Evolutionary conservation across 2,329 filamentous ascomycete species (phyloP).

Genomic region (Fusarium sp.): DNA sequence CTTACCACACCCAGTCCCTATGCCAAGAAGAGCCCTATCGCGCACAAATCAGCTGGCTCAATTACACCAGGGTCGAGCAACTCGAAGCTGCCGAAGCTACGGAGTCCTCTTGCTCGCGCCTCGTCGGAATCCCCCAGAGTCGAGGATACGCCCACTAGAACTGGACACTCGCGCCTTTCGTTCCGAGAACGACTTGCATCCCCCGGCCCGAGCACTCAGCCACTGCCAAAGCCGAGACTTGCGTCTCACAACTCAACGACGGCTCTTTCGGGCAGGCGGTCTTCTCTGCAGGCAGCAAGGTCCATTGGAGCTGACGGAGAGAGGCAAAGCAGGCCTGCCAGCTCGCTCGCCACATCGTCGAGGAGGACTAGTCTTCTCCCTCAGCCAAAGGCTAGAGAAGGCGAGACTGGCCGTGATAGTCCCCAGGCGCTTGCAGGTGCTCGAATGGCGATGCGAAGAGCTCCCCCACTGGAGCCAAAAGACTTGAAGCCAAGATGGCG

Average conservation of each 20-base stretch:
- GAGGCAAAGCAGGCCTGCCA: slow-evolving; percentile 61
- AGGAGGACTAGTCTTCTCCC: slow-evolving; percentile 68
- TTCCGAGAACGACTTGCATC: slow-evolving; percentile 66
- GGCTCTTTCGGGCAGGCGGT: slow-evolving; percentile 60
- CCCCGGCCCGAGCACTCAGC: slow-evolving; percentile 62
- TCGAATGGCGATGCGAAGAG: slow-evolving; percentile 50
- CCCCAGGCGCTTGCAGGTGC: slow-evolving; percentile 61
- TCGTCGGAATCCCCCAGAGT: slow-evolving; percentile 61
- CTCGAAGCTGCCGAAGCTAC: slow-evolving; percentile 62
- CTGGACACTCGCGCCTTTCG: slow-evolving; percentile 58
- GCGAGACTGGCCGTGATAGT: slow-evolving; percentile 59
- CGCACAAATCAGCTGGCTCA: slow-evolving; percentile 57
- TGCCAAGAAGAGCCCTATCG: slow-evolving; percentile 57
- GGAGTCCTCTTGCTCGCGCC: slow-evolving; percentile 60
- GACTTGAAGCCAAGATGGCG: slow-evolving; percentile 65
- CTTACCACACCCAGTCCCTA: slow-evolving; percentile 71
- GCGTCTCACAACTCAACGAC: slow-evolving; percentile 58
- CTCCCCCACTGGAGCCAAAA: slow-evolving; percentile 47
- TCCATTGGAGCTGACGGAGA: slow-evolving; percentile 49
- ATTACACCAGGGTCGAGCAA: slow-evolving; percentile 55
- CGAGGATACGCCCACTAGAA: slow-evolving; percentile 60
- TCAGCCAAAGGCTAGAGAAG: slow-evolving; percentile 53
- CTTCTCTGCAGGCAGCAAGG: slow-evolving; percentile 64
- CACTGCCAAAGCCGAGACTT: slow-evolving; percentile 59
- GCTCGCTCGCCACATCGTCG: slow-evolving; percentile 63